These are phyloP conservation scores for Colletotrichum somersetense DNA, from an alignment of 2,329 filamentous ascomycete genomes.

Conservation along the genomic window DNA sequence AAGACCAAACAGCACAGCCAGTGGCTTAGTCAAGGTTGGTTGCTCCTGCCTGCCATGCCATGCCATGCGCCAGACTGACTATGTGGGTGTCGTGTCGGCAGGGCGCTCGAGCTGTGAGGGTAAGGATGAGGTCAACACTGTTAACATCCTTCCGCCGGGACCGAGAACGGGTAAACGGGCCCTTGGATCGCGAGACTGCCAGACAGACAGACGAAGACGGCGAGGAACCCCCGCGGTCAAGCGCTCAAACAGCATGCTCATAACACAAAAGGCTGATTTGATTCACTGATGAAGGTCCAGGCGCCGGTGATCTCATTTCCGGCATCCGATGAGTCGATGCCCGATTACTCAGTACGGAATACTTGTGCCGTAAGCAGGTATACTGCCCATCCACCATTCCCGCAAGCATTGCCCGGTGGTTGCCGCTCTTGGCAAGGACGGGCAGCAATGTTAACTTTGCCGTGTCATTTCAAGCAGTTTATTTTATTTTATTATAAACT, in stretches of 20 bases:
- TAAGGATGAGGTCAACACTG: slow-evolving; percentile 4
- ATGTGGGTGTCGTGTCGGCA: not conserved
- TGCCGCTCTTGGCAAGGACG: not conserved
- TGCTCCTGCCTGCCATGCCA: slow-evolving; percentile 1
- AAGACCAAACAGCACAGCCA: slow-evolving; percentile 24
- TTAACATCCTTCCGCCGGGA: slow-evolving; percentile 19
- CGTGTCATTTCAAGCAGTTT: slow-evolving; percentile 26
- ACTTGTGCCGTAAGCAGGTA: not conserved
- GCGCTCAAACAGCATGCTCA: not conserved
- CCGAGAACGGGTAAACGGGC: slow-evolving; percentile 14
- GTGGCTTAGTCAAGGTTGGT: slow-evolving; percentile 27
- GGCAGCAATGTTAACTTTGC: slow-evolving; percentile 15
- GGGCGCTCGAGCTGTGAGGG: slow-evolving; percentile 3
- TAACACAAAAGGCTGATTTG: not conserved
- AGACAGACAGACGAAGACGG: slow-evolving; percentile 1
- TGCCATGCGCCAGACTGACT: not conserved
- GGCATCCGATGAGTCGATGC: not conserved
- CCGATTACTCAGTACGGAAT: not conserved
- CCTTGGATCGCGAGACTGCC: slow-evolving; percentile 1
- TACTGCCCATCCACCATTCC: slow-evolving; percentile 1
- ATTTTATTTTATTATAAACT: not conserved
- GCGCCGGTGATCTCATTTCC: slow-evolving; percentile 25
- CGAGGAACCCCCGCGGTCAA: slow-evolving; percentile 4
- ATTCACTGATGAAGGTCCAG: slow-evolving; percentile 20
- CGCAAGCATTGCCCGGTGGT: slow-evolving; percentile 30